Evolutionary conservation across 2,329 filamentous ascomycete genomes (phyloP).

Genomic region (Colletotrichum spinosum): DNA sequence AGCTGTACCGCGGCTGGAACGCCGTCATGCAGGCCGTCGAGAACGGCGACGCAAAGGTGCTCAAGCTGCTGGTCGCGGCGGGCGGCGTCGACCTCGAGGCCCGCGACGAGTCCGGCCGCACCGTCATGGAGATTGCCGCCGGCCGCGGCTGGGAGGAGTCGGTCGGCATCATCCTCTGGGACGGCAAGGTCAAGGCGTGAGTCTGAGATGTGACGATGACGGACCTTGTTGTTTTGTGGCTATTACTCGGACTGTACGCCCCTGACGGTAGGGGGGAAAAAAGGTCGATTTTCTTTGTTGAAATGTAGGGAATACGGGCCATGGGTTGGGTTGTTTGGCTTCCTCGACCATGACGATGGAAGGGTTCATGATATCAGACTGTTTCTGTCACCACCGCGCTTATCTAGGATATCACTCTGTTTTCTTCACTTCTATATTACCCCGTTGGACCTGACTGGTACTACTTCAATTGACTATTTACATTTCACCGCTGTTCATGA

Average conservation of each 20-base stretch:
- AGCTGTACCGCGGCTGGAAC: conserved; percentile 75
- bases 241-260: no score
- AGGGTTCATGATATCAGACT: conserved; percentile 27
- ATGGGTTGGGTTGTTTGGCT: conserved; percentile 8
- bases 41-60: conserved; percentile 67
- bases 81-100: conserved; percentile 63
- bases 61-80: conserved; percentile 63
- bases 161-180: conserved; percentile 54
- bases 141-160: conserved; percentile 70
- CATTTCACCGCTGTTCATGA: no score
- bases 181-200: conserved; percentile 28
- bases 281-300: conserved; percentile 5
- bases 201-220: not conserved
- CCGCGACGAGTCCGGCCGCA: conserved; percentile 65
- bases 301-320: conserved; percentile 12
- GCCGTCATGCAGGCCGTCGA: conserved; percentile 74
- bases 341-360: conserved; percentile 3
- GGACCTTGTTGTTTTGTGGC: not conserved
- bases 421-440: conserved; percentile 18
- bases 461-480: no score
- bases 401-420: not conserved
- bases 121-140: conserved; percentile 68
- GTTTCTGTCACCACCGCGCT: conserved; percentile 1
- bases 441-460: not conserved
- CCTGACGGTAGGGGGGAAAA: not conserved